Evolutionary conservation across 495 filamentous ascomycete genomes (phyloP), one percentile per base, ranked within the genome.

Genomic region (Penicillium waksmanii): DNA sequence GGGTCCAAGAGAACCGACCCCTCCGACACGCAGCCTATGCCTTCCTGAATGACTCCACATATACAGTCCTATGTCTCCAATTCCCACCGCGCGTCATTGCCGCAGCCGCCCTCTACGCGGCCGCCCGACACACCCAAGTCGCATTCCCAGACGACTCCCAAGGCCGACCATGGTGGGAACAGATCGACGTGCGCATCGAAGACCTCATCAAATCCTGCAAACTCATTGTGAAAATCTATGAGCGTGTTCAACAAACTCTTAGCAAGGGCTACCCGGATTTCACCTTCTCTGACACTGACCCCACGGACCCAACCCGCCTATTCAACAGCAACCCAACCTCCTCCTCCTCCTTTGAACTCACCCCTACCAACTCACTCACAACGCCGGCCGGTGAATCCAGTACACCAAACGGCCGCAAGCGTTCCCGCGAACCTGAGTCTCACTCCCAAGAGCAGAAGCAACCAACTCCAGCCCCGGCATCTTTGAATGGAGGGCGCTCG

Each of bases 161-260:
- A 42, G 91, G 89, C n/a, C 81, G 85, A 61, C 80, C 92, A 1
- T 98, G 95, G 95, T 98, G 95, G 95, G 84, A 89, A 63, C 70
- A 84, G 62, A 74, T 89, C 75, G 75, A 84, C 40, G 80, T 93
- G 58, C 66, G 83, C 64, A 66, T 92, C 70, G 70, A 80, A 57
- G 75, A 87, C 69, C 82, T 93, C 66, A 73, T 79, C 57, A 71
- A 83, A 60, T 91, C 89, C 19, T 87, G 90, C 61, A 82, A 84
- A 44, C 73, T 88, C 47, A 87, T 96, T 72, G 82, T 82, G n/a
- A 82, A 88, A 35, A 84, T 91, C 52, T 96, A 93, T 72, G 82
- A 88, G 60, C 84, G 85, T 68, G 87, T 88, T 49, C 73, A 78
- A 44, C 70, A 77, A 51, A 73, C 63, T 58, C 72, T 78, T 33